Evolutionary conservation across 805 yeast species (phyloP), one percentile per base, ranked within the genome.

Genomic region (Metschnikowia hibisci): DNA sequence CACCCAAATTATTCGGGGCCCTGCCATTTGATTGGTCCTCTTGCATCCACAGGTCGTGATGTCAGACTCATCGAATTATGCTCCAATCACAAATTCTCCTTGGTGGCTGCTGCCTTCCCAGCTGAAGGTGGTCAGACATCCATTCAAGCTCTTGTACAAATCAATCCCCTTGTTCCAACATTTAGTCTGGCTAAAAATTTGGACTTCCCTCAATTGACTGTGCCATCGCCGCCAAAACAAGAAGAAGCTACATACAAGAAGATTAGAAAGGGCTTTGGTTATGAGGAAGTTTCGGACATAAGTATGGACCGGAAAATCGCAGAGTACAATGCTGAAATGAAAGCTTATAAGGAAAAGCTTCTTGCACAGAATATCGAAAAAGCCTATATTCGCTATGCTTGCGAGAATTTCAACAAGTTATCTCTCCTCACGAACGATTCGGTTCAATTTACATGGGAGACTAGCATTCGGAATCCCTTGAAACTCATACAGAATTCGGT

Each of bases 251-350:
- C 13, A 11, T 52, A 52, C 32, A 31, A 34, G 7, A 44, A 35
- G 18, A 51, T 49, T 4, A 25, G 30, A 4, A 45, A 46, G 6
- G 56, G 56, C 0, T 52, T 52, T 22, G 56, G 56, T 2, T 51
- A 33, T 11, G 31, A 42, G 14, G 42, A 48, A 8, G 47, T 41
- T 3, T 29, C 41, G 10, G 49, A 41, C 3, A 30, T 38, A 1
- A 44, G 39, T 7, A 48, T 35, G 11, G 42, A 34, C 2, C 23
- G 14, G 4, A 41, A 41, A 2, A 41, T 32, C 6, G 38, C 11
- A 10, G 20, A 14, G 9, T 28, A 30, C 12, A 42, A 42, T 5
- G 16, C 20, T 10, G 40, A 34, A 16, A 11, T 45, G 28, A 40
- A 28, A 6, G 27, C 15, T 4, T 48, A 41, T 42, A 32, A 41